phyloP scores from a whole-genome alignment of 2,329 filamentous ascomycete species.

The Arthrobotrys entomopaga region DNA sequence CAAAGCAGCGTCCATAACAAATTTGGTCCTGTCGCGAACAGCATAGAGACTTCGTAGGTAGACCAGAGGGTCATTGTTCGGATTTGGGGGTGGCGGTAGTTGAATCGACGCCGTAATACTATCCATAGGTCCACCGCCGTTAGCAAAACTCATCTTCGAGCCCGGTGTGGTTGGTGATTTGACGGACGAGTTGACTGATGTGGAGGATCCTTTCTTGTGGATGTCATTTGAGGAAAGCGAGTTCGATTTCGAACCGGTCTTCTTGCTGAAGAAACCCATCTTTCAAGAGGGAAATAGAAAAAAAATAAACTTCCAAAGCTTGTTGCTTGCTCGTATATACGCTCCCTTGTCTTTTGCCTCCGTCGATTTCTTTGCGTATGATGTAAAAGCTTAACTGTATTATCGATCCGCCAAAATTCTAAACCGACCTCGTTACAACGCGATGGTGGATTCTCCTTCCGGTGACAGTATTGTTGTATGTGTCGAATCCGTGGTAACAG shows the following conservation, averaged over 20 bases:
- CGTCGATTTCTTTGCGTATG: conserved; percentile 8
- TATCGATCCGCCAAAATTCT: not conserved
- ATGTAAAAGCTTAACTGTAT: not conserved
- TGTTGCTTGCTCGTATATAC: not conserved
- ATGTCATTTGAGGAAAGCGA: conserved; percentile 65
- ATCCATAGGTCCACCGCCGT: conserved; percentile 48
- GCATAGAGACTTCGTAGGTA: conserved; percentile 91
- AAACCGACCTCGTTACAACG: conserved; percentile 8
- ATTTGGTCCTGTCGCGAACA: conserved; percentile 79
- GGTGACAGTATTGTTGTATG: conserved; percentile 20
- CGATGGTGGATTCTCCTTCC: not conserved
- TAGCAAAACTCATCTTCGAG: conserved; percentile 57
- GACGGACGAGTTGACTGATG: conserved; percentile 64
- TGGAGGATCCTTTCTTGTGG: conserved; percentile 64
- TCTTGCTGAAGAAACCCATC: conserved; percentile 68
- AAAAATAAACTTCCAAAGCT: conserved; percentile 16
- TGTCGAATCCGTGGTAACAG: not conserved
- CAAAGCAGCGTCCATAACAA: conserved; percentile 80
- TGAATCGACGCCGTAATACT: conserved; percentile 76
- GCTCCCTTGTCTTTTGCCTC: not conserved
- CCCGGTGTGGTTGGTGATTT: conserved; percentile 60
- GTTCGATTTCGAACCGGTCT: conserved; percentile 63
- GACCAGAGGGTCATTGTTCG: conserved; percentile 83
- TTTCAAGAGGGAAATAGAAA: not conserved
- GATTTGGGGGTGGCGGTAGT: conserved; percentile 85